Percentiles rank a stretch among this genome's conserved stretches.
phyloP scores from a whole-genome alignment of 306 rosid genomes.

The Hippophae gyantsensis region DNA sequence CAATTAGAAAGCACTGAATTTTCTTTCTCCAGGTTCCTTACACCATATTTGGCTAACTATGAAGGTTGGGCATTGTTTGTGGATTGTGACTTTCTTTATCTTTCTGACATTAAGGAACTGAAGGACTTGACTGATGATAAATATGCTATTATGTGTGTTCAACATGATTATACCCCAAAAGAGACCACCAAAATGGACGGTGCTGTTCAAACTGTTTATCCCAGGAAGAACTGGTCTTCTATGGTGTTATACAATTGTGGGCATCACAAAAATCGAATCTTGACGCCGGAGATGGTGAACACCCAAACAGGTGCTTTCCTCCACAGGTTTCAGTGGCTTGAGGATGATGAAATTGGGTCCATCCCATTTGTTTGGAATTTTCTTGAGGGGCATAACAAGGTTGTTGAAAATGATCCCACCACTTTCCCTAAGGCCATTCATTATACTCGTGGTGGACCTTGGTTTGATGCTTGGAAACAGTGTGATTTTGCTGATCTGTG shows the following conservation, averaged over 20 bases:
- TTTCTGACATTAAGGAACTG: not conserved
- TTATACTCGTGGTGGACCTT: conserved; percentile 61
- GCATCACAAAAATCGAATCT: conserved; percentile 32
- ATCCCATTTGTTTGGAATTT: conserved; percentile 58
- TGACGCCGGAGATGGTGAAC: not conserved
- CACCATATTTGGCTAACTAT: conserved; percentile 39
- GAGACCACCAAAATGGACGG: conserved; percentile 61
- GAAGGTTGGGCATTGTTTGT: conserved; percentile 61
- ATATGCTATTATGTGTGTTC: not conserved
- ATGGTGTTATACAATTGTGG: conserved; percentile 11
- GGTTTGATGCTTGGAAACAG: conserved; percentile 57
- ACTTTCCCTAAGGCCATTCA: conserved; percentile 43
- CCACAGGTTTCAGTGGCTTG: conserved; percentile 65
- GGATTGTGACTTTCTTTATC: conserved; percentile 50
- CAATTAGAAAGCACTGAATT: conserved; percentile 56
- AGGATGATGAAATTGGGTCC: conserved; percentile 43
- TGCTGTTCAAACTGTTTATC: conserved; percentile 50
- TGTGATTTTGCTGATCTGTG: conserved; percentile 57
- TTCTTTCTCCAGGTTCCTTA: conserved; percentile 47
- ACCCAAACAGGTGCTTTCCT: conserved; percentile 25
- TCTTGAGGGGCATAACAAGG: conserved; percentile 51
- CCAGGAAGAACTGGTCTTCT: conserved; percentile 61
- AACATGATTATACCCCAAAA: conserved; percentile 47
- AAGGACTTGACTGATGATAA: not conserved
- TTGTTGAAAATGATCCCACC: conserved; percentile 27